Percentiles rank a stretch among this genome's conserved stretches.
These are phyloP conservation scores for Avena eriantha DNA, from an alignment of 176 grass and related monocot genomes.

Conservation along the genomic window DNA sequence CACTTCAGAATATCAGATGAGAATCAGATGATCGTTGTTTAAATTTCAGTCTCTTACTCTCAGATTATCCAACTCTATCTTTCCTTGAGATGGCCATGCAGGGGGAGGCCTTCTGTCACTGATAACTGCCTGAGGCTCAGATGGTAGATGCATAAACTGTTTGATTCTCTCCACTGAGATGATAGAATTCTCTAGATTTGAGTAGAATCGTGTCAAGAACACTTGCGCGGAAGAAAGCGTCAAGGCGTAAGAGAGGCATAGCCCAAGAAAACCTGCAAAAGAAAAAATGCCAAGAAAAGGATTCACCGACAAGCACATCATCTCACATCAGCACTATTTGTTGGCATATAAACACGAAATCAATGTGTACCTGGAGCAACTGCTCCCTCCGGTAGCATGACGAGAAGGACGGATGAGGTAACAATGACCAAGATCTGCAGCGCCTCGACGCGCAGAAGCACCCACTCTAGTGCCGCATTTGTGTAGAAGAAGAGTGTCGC, in stretches of 20 bases:
- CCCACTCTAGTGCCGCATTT: conserved; percentile 84
- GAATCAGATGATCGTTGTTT: not conserved
- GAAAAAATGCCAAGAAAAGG: not conserved
- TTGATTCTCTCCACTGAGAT: conserved; percentile 92
- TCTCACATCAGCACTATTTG: not conserved
- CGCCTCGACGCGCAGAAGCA: conserved; percentile 75
- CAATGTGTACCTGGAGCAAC: conserved; percentile 60
- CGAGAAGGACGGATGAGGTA: conserved; percentile 66
- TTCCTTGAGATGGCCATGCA: conserved; percentile 82
- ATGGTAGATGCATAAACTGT: conserved; percentile 77
- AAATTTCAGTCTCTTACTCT: conserved; percentile 54
- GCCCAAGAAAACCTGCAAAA: conserved; percentile 71
- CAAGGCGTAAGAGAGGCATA: conserved; percentile 84
- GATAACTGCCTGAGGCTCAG: conserved; percentile 74
- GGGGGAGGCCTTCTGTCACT: conserved; percentile 60
- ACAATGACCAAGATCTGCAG: conserved; percentile 78
- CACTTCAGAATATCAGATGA: not conserved
- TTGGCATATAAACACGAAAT: not conserved
- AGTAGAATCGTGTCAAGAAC: conserved; percentile 84
- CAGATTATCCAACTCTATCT: conserved; percentile 81
- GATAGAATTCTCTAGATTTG: conserved; percentile 83
- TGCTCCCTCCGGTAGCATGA: conserved; percentile 54
- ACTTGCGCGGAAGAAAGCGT: conserved; percentile 83
- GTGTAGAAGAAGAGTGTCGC: conserved; percentile 81
- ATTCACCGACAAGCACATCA: conserved; percentile 26